Percentiles rank a stretch among this genome's conserved stretches.
phyloP scores from a whole-genome alignment of 2,329 filamentous ascomycete genomes.

The Colletotrichum destructivum region DNA sequence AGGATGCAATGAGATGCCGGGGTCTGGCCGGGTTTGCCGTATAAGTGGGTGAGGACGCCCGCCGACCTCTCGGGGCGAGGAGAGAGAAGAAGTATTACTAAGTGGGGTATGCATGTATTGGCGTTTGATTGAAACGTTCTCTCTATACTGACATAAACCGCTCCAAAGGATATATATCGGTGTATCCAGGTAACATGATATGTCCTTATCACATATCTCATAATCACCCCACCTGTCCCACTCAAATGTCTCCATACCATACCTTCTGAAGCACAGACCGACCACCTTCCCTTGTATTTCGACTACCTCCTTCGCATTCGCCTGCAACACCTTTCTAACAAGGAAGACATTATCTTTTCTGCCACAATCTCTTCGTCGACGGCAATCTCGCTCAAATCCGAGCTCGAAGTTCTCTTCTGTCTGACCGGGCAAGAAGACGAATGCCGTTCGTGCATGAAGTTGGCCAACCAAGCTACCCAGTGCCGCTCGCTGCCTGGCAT shows the following conservation, averaged over 20 bases:
- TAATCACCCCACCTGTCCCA: background rate
- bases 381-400: no score
- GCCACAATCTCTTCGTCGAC: background rate
- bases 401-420: no score
- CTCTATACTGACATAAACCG: no score
- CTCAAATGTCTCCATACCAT: background rate
- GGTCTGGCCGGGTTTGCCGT: conserved; percentile 4
- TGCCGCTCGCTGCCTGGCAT: background rate
- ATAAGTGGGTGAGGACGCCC: conserved; percentile 22
- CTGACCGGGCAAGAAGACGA: background rate
- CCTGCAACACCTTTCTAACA: no score
- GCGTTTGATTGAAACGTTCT: background rate
- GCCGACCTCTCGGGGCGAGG: conserved; percentile 5
- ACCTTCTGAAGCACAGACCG: background rate
- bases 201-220: conserved; percentile 24
- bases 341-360: no score
- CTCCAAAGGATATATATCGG: background rate
- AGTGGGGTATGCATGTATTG: conserved; percentile 20
- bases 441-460: background rate
- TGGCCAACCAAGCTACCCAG: background rate
- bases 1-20: background rate
- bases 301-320: background rate
- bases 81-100: conserved; percentile 6
- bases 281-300: background rate
- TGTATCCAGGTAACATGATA: background rate